Percentiles rank a stretch among this genome's conserved stretches.
These are phyloP conservation scores for Amoebophrya sp. DNA, from an alignment of 169 alveolate genomes.

Conservation along the genomic window DNA sequence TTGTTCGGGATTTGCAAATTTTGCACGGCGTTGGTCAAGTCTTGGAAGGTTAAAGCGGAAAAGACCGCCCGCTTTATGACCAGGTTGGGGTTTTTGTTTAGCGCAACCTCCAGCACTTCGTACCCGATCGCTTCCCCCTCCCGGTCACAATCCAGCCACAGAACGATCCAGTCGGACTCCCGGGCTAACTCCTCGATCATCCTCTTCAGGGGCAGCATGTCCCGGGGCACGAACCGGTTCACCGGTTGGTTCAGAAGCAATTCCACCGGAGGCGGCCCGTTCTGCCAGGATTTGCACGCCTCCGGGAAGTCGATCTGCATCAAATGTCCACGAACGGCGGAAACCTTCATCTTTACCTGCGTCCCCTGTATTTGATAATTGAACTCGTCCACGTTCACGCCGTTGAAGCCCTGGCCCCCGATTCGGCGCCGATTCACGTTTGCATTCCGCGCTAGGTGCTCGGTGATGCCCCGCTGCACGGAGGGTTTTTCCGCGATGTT, in stretches of 20 bases:
- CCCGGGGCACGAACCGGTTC: neutral
- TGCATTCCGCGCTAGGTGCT: neutral
- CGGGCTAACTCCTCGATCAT: neutral
- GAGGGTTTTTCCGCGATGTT: slow-evolving; percentile 28
- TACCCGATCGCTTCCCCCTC: slow-evolving; percentile 89
- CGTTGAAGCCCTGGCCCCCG: neutral
- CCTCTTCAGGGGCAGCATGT: slow-evolving; percentile 6
- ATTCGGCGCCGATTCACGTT: neutral
- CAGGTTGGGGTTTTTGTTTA: slow-evolving; percentile 49
- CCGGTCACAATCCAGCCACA: slow-evolving; percentile 90
- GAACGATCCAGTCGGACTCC: slow-evolving; percentile 37
- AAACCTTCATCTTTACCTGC: neutral
- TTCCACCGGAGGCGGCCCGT: neutral
- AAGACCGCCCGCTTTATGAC: slow-evolving; percentile 72
- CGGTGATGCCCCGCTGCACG: neutral
- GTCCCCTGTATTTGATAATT: neutral
- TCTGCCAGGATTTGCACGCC: neutral
- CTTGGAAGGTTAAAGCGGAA: slow-evolving; percentile 75
- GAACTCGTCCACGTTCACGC: neutral
- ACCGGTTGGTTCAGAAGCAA: neutral
- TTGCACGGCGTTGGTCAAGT: slow-evolving; percentile 63
- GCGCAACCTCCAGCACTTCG: slow-evolving; percentile 68
- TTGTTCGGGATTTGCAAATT: slow-evolving; percentile 67
- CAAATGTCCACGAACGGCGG: slow-evolving; percentile 24
- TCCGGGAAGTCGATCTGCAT: slow-evolving; percentile 21